Conservation (phyloP, 257 asterid genomes). For the Lycium barbarum region DNA sequence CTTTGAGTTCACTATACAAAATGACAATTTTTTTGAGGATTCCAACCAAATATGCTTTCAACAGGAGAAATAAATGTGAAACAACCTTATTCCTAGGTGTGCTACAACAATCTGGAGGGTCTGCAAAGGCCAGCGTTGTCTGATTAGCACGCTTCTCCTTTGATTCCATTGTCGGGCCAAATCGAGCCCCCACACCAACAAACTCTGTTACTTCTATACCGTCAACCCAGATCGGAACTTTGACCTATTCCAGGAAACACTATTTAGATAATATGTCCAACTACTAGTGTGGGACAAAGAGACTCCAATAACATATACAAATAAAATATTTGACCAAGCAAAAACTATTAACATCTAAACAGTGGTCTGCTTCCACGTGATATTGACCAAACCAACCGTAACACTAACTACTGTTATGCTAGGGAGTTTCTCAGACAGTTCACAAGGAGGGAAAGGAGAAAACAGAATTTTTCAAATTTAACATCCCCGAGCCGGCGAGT, state of each 20-base stretch:
- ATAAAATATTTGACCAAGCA: not conserved
- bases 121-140: conserved; percentile 77
- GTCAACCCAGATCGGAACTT: conserved; percentile 86
- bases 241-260: conserved; percentile 60
- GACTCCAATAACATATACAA: conserved; percentile 1
- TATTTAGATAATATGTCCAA: conserved; percentile 30
- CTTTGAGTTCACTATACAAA: conserved; percentile 29
- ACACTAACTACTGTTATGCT: not conserved
- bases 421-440: not conserved
- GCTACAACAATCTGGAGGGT: conserved; percentile 93
- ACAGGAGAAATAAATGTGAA: conserved; percentile 28
- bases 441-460: not conserved
- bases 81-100: conserved; percentile 77
- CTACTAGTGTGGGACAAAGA: not conserved
- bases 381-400: not conserved
- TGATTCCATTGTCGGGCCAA: conserved; percentile 90
- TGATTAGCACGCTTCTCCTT: conserved; percentile 95
- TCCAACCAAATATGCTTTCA: not conserved
- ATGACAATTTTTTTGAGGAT: conserved; percentile 13
- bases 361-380: conserved; percentile 21
- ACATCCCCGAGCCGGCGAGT: not conserved
- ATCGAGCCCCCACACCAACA: conserved; percentile 98
- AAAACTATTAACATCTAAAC: not conserved
- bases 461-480: not conserved
- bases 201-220: conserved; percentile 76